phyloP scores from a whole-genome alignment of 2,329 filamentous ascomycete species.

The Hypoxylon sp. region DNA sequence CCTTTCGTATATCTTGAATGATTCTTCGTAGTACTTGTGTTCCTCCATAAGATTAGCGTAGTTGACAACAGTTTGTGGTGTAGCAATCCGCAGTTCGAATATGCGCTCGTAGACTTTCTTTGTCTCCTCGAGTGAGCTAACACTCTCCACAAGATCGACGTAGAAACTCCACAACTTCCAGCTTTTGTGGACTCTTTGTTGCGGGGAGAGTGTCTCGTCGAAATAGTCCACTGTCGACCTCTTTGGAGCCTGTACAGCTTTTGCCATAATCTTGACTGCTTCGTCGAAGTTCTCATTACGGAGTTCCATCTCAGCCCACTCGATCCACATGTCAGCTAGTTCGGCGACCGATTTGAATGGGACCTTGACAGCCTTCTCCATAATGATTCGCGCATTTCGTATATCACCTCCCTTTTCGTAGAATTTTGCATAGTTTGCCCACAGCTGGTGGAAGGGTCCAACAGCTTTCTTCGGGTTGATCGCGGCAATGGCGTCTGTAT shows the following conservation, averaged over 20 bases:
- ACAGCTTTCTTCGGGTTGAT: constrained; percentile 95
- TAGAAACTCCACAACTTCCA: constrained; percentile 99
- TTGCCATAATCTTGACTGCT: constrained; percentile 95
- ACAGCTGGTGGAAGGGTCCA: constrained; percentile 93
- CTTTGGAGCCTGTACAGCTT: constrained; percentile 96
- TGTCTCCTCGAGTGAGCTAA: constrained; percentile 90
- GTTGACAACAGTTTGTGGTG: constrained; percentile 98
- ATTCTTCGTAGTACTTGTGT: constrained; percentile 95
- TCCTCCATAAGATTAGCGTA: constrained; percentile 97
- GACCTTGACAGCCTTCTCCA: constrained; percentile 98
- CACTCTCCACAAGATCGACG: constrained; percentile 96
- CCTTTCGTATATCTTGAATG: constrained; percentile 97
- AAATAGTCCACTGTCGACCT: constrained; percentile 99
- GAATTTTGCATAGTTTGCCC: constrained; percentile 97
- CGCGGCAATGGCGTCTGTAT: constrained; percentile 92
- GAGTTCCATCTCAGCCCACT: constrained; percentile 98
- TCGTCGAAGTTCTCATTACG: constrained; percentile 96
- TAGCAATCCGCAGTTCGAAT: constrained; percentile 97
- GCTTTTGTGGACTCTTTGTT: constrained; percentile 97
- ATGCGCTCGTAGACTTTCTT: constrained; percentile 96
- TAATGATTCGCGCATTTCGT: constrained; percentile 87
- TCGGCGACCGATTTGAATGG: constrained; percentile 98
- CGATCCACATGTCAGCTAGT: constrained; percentile 97
- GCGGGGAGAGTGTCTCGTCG: constrained; percentile 91
- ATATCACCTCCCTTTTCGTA: constrained; percentile 92